Percentiles rank a stretch among this genome's conserved stretches.
These are phyloP conservation scores for Cardamine chenopodiifolia DNA, from an alignment of 345 rosid species.

Conservation along the genomic window DNA sequence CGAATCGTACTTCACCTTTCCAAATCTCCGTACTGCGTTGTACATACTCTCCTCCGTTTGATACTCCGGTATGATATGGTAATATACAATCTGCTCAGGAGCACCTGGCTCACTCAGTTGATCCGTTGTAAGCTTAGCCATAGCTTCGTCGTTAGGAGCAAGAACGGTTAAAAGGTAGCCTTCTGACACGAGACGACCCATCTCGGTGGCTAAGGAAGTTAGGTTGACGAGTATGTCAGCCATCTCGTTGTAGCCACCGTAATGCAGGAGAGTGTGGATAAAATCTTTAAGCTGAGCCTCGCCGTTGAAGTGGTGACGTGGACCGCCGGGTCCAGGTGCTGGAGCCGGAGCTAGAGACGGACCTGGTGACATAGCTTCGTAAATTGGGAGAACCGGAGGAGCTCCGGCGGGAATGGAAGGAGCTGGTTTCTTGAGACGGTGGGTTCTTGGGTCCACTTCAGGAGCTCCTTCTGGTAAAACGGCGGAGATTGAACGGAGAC, in stretches of 20 bases:
- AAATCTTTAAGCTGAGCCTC: constrained; percentile 89
- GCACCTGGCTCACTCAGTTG: constrained; percentile 95
- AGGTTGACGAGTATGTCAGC: constrained; percentile 91
- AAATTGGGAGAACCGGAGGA: constrained; percentile 76
- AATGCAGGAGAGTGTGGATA: constrained; percentile 79
- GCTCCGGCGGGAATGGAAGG: constrained; percentile 62
- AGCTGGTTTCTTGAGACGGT: constrained; percentile 64
- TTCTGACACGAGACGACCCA: constrained; percentile 89
- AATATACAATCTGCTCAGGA: constrained; percentile 89
- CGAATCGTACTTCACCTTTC: constrained; percentile 82
- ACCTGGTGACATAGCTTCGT: constrained; percentile 93
- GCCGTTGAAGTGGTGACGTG: constrained; percentile 83
- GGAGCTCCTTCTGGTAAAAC: constrained; percentile 74
- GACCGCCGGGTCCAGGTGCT: constrained; percentile 95
- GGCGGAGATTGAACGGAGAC: constrained; percentile 69
- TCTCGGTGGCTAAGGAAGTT: constrained; percentile 90
- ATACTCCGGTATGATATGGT: constrained; percentile 91
- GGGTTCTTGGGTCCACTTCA: constrained; percentile 68
- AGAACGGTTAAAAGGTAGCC: constrained; percentile 89
- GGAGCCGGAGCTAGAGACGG: constrained; percentile 96
- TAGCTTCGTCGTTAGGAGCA: constrained; percentile 96
- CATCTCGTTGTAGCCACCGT: constrained; percentile 98
- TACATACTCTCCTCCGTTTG: constrained; percentile 99
- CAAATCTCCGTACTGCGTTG: constrained; percentile 87
- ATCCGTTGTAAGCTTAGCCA: constrained; percentile 91